Conservation (phyloP, 2,329 filamentous ascomycete genomes). For the Massarina eburnea region DNA sequence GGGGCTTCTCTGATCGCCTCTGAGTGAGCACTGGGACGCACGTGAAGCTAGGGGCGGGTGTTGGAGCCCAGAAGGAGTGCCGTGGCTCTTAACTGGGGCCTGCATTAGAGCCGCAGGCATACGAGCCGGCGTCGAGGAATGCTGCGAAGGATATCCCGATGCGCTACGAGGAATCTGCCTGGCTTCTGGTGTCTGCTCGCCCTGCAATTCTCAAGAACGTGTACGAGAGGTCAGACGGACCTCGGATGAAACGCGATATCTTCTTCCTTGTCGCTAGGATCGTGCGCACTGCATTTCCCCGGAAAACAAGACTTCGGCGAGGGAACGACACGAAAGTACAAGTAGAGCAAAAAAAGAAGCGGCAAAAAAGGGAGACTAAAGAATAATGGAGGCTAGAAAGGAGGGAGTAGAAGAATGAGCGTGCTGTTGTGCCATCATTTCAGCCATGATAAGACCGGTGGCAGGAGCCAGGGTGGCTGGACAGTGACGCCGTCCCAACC, state of each 20-base stretch:
- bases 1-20: constrained; percentile 12
- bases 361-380: background rate
- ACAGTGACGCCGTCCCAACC: constrained; percentile 11
- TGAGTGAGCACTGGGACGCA: constrained; percentile 33
- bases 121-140: constrained; percentile 9
- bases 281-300: constrained; percentile 1
- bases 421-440: constrained; percentile 16
- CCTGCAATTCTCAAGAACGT: constrained; percentile 15
- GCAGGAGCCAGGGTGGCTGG: constrained; percentile 16
- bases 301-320: background rate
- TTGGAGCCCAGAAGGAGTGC: constrained; percentile 21
- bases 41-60: constrained; percentile 28
- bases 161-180: constrained; percentile 15
- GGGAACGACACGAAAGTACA: background rate
- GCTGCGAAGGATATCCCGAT: constrained; percentile 14
- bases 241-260: constrained; percentile 30
- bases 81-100: constrained; percentile 23
- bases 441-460: too few species aligned
- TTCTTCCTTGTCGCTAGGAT: constrained; percentile 14
- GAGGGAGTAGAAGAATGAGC: background rate
- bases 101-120: constrained; percentile 19
- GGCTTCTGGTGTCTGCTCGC: constrained; percentile 17
- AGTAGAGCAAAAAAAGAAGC: constrained; percentile 9
- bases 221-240: constrained; percentile 21
- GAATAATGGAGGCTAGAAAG: background rate